Evolutionary conservation across 208 protist species (phyloP).

Genomic region (Trichomonas tenax): DNA sequence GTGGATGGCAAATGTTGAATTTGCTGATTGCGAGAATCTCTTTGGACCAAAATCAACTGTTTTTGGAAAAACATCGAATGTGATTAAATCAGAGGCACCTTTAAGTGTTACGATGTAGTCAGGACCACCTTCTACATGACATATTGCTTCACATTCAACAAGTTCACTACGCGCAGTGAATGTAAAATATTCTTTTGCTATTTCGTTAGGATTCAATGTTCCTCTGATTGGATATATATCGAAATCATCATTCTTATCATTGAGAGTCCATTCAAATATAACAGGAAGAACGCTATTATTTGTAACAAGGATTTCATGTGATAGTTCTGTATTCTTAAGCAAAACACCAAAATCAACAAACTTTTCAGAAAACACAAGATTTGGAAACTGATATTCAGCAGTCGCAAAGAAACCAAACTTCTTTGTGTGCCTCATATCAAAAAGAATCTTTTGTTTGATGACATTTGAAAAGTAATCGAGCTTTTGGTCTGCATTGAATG

Average conservation of each 20-base stretch:
- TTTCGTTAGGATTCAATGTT: not conserved
- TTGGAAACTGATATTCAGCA: not conserved
- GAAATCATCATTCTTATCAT: not conserved
- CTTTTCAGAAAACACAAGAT: not conserved
- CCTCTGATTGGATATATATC: constrained; percentile 10
- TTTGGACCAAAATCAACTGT: not conserved
- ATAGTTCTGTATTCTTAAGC: not conserved
- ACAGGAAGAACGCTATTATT: not conserved
- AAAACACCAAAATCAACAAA: not conserved
- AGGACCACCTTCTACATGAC: constrained; percentile 1
- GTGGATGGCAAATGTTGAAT: not conserved
- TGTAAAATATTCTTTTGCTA: not conserved
- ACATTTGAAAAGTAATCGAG: not conserved
- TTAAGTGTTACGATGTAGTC: not conserved
- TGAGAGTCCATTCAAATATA: not conserved
- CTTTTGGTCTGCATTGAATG: not conserved
- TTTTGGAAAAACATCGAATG: not conserved
- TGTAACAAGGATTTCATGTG: not conserved
- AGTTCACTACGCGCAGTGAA: not conserved
- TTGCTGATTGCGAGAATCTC: not conserved
- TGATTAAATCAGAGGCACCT: not conserved
- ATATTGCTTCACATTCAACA: not conserved
- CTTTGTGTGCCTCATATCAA: not conserved
- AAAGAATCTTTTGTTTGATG: not conserved
- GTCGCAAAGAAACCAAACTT: not conserved